Percentiles rank a stretch among this genome's conserved stretches.
phyloP scores from a whole-genome alignment of 768 basidiomycete species.

The Tricholomella constricta region DNA sequence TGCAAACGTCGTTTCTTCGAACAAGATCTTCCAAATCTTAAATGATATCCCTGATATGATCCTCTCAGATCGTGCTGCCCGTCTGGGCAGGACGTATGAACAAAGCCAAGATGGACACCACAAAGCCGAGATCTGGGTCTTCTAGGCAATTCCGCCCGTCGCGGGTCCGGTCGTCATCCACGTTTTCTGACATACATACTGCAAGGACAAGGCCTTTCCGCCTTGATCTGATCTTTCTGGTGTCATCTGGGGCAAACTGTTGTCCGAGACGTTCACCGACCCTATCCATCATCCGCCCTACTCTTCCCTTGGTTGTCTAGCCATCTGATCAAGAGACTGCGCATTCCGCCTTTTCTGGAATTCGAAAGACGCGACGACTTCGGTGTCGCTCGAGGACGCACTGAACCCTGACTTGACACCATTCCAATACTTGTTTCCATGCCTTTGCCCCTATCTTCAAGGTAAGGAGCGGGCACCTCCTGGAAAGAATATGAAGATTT shows the following conservation, averaged over 20 bases:
- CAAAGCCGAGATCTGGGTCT: slow-evolving; percentile 2
- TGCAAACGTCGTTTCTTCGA: background rate
- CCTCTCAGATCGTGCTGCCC: background rate
- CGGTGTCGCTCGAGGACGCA: too few species aligned
- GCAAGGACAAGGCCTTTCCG: background rate
- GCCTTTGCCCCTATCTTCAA: background rate
- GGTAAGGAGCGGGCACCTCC: background rate
- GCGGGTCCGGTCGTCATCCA: slow-evolving; percentile 3
- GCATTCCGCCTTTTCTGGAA: slow-evolving; percentile 11
- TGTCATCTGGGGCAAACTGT: slow-evolving; percentile 9
- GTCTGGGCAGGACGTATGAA: background rate
- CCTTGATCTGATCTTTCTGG: slow-evolving; percentile 6
- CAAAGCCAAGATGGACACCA: background rate
- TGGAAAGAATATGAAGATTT: background rate
- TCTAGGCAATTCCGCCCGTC: slow-evolving; percentile 13
- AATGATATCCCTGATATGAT: too few species aligned
- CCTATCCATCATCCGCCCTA: background rate
- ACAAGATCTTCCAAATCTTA: background rate
- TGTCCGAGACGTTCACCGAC: slow-evolving; percentile 4
- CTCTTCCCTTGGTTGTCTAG: background rate
- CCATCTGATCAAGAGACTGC: background rate
- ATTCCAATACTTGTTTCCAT: background rate
- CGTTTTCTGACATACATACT: slow-evolving; percentile 7
- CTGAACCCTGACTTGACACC: background rate
- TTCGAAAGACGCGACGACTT: background rate